A percentile compares a stretch with the other conserved stretches of the same genome.
phyloP scores from a whole-genome alignment of 257 asterid species.

The Solanum rostratum region DNA sequence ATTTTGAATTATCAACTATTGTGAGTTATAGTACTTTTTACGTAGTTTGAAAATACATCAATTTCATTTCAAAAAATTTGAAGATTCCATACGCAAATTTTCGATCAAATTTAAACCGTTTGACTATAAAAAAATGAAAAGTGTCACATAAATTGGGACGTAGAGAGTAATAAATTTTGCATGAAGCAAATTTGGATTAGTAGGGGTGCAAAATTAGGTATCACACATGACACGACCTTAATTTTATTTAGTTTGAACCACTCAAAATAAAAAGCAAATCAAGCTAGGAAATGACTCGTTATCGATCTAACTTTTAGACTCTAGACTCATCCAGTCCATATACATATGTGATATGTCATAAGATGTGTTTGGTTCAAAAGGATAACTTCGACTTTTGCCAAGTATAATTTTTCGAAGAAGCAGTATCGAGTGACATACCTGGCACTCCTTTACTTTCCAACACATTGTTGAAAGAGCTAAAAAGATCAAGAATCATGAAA shows the following conservation, averaged over 20 bases:
- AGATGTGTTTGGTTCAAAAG: background rate
- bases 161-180: too few species aligned
- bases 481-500: slow-evolving; percentile 47
- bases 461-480: slow-evolving; percentile 35
- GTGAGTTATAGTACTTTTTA: too few species aligned
- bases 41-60: too few species aligned
- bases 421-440: slow-evolving; percentile 5
- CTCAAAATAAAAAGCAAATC: background rate
- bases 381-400: background rate
- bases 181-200: too few species aligned
- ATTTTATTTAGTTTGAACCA: background rate
- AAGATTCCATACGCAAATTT: too few species aligned
- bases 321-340: background rate
- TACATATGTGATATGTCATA: background rate
- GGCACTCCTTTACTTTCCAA: slow-evolving; percentile 23
- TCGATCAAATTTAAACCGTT: too few species aligned
- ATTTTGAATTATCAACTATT: too few species aligned
- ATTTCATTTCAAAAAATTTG: too few species aligned
- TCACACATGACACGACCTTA: background rate
- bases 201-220: background rate
- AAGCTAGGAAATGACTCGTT: background rate
- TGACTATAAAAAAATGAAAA: too few species aligned
- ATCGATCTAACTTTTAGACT: background rate
- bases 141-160: too few species aligned
- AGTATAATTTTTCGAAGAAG: background rate